These are phyloP conservation scores for Starmerella bombi DNA, from an alignment of 805 yeast species.

Conservation along the genomic window DNA sequence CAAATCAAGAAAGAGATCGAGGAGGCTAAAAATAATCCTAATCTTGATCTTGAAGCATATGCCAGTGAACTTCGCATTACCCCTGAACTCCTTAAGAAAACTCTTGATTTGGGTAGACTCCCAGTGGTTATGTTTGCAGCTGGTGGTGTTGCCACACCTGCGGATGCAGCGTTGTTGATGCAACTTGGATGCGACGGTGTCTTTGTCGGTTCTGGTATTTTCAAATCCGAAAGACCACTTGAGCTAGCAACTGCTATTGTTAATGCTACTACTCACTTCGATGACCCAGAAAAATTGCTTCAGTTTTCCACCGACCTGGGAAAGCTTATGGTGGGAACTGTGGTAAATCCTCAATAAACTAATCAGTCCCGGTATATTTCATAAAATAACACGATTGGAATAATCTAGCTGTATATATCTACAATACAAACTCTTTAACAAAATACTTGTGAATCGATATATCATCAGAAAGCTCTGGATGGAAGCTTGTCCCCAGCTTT, in stretches of 20 bases:
- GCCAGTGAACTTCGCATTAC: slow-evolving; percentile 53
- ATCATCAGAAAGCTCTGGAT: slow-evolving; percentile 58
- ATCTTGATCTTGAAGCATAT: slow-evolving; percentile 19
- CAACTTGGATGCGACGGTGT: slow-evolving; percentile 70
- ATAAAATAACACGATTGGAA: neutral
- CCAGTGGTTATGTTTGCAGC: slow-evolving; percentile 83
- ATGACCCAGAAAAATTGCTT: slow-evolving; percentile 46
- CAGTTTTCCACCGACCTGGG: slow-evolving; percentile 61
- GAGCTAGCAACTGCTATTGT: slow-evolving; percentile 67
- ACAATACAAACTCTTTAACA: slow-evolving; percentile 11
- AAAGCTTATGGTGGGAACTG: slow-evolving; percentile 61
- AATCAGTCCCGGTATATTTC: neutral
- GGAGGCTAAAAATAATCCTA: slow-evolving; percentile 27
- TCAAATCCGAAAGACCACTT: slow-evolving; percentile 60
- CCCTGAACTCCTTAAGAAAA: slow-evolving; percentile 35
- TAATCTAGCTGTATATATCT: neutral
- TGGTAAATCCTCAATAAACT: slow-evolving; percentile 34
- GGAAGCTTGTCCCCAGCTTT: slow-evolving; percentile 62
- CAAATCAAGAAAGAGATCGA: slow-evolving; percentile 45
- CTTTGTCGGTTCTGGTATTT: slow-evolving; percentile 67
- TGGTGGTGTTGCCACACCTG: slow-evolving; percentile 80
- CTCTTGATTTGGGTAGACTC: slow-evolving; percentile 43
- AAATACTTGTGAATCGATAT: slow-evolving; percentile 56
- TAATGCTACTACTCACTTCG: slow-evolving; percentile 58
- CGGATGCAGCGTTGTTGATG: slow-evolving; percentile 78